Evolutionary conservation across 1,284 basidiomycete species (phyloP), one percentile per base, ranked within the genome.

Genomic region (Apiotrichum brassicae): DNA sequence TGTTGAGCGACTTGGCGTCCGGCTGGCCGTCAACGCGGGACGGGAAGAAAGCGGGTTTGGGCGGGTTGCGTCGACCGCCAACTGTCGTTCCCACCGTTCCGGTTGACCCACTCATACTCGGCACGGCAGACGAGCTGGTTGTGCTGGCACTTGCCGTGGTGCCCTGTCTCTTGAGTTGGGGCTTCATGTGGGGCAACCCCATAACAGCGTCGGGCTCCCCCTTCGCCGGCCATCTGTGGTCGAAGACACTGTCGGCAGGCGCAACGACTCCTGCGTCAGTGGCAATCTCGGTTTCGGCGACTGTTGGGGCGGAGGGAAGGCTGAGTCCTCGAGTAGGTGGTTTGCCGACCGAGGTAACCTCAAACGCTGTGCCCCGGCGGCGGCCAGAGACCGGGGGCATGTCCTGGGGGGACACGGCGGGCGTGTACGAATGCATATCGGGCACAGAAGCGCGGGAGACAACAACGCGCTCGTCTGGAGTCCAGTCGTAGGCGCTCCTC

Each of bases 391-490:
- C 12, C 23, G 13, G 3, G 18, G 22, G 24, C 4, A 24, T 8
- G 33, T 40, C 40, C 28, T 22, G 13, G 22, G 28, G 8, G 22
- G 26, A n/a, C n/a, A 25, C 1, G 26, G 33, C 3, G 22, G 43
- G 22, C n/a, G 24, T 23, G 18, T 5, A 42, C 28, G 28, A 38
- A 38, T 18, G 44, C 33, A 36, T 41, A 18, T 53, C 51, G 2
- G 51, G 51, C 19, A 53, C 51, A 2, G 41, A 44, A 2, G 51
- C 42, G 22, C 51, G 46, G 20, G 51, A 23, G 2, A 46, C 51
- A 7, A 53, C 46, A 6, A 48, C 37, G 2, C 51, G 46, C 25
- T 48, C 51, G 26, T 53, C 51, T 3, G 51, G 46, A 23, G n/a
- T 39, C 51, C 51, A 53, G 39, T 51, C 44, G 11, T 40, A 23